These are phyloP conservation scores for Allium sativum DNA, from an alignment of 106 monocot genomes.

Conservation along the genomic window DNA sequence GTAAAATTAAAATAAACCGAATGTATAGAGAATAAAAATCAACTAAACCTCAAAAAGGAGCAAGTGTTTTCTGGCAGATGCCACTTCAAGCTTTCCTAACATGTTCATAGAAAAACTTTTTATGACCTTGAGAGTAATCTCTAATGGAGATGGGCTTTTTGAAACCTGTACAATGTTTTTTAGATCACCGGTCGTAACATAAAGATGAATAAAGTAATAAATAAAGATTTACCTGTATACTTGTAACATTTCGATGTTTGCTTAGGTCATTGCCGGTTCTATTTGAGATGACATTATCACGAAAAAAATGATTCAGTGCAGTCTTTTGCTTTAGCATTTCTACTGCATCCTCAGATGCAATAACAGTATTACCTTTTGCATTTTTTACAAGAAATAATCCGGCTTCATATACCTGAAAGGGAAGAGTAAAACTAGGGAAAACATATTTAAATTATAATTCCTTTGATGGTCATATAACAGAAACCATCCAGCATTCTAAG, in stretches of 20 bases:
- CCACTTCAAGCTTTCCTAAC: constrained; percentile 39
- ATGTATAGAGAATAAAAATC: no score
- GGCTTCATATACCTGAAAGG: constrained; percentile 70
- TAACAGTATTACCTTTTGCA: constrained; percentile 36
- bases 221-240: constrained; percentile 42
- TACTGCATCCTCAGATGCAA: constrained; percentile 81
- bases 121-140: constrained; percentile 66
- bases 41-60: constrained; percentile 73
- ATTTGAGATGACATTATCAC: constrained; percentile 27
- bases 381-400: constrained; percentile 67
- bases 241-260: constrained; percentile 43
- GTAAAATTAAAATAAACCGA: no score
- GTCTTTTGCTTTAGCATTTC: constrained; percentile 60
- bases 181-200: not conserved
- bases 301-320: constrained; percentile 74
- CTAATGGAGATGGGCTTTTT: constrained; percentile 70
- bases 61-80: constrained; percentile 64
- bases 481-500: no score
- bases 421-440: not conserved
- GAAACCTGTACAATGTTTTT: constrained; percentile 40
- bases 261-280: constrained; percentile 18
- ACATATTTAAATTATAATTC: no score
- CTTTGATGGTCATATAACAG: no score
- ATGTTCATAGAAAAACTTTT: constrained; percentile 52
- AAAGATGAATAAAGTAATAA: not conserved